Conservation (phyloP, 2,329 filamentous ascomycete genomes). For the Fusarium setosum region DNA sequence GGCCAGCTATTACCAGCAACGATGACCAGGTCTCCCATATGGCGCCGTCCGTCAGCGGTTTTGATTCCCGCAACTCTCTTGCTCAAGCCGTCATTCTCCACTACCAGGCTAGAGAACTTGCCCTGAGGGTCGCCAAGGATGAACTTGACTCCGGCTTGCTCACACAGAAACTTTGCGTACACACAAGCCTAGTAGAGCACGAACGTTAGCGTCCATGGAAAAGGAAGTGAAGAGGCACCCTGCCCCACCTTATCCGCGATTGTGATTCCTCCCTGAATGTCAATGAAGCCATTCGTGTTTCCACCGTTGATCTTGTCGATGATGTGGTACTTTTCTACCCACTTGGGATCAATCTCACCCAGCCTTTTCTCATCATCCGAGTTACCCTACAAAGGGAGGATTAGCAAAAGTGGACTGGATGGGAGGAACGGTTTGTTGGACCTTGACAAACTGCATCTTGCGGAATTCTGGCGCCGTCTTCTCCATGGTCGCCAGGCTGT, state of each 20-base stretch:
- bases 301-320: slow-evolving; percentile 6
- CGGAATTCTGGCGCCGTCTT: slow-evolving; percentile 1
- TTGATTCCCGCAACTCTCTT: slow-evolving; percentile 8
- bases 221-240: no score
- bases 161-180: slow-evolving; percentile 1
- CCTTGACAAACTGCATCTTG: slow-evolving; percentile 5
- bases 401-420: no score
- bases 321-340: slow-evolving; percentile 4
- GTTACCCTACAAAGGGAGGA: no score
- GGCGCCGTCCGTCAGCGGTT: no score
- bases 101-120: not conserved
- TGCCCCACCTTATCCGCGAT: slow-evolving; percentile 39
- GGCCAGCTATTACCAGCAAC: no score
- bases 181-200: not conserved
- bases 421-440: not conserved
- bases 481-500: not conserved
- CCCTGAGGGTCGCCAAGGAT: not conserved
- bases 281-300: slow-evolving; percentile 10
- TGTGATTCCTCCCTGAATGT: slow-evolving; percentile 38
- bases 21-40: no score
- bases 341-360: not conserved
- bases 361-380: not conserved
- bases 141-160: slow-evolving; percentile 5
- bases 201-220: no score
- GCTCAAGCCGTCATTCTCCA: not conserved